phyloP scores from a whole-genome alignment of 192 early-diverging fungal species.

The Entomortierella chlamydospora region DNA sequence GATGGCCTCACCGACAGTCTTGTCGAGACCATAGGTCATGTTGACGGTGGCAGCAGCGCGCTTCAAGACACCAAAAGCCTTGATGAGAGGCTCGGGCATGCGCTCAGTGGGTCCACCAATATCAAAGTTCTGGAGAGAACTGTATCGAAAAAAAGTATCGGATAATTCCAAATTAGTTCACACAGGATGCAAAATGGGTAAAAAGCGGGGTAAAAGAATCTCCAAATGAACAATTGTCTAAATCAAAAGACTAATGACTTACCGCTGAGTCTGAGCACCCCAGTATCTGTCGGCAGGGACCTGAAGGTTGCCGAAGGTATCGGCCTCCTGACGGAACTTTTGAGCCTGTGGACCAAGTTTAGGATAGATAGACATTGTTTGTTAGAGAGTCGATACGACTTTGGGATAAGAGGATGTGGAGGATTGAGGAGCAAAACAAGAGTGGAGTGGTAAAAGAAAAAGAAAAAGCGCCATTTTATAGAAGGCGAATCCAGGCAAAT shows the following conservation, averaged over 20 bases:
- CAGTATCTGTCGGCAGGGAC: constrained; percentile 97
- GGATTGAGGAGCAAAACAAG: background rate
- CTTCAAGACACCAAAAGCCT: constrained; percentile 95
- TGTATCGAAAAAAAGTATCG: constrained; percentile 21
- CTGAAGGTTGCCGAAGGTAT: constrained; percentile 95
- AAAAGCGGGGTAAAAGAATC: constrained; percentile 7
- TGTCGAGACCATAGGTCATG: constrained; percentile 88
- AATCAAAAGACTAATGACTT: constrained; percentile 7
- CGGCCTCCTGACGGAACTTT: constrained; percentile 79
- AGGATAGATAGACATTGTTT: constrained; percentile 33
- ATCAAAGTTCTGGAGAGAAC: constrained; percentile 97
- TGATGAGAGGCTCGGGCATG: constrained; percentile 96
- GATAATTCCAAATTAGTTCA: background rate
- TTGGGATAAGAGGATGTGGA: background rate
- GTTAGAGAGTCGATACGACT: background rate
- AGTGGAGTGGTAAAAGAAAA: constrained; percentile 1
- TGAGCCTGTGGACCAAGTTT: constrained; percentile 58
- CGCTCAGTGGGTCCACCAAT: constrained; percentile 93
- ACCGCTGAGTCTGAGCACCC: constrained; percentile 97
- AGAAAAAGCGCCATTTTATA: background rate
- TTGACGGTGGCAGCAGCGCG: constrained; percentile 96
- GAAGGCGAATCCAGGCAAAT: background rate
- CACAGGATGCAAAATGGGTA: constrained; percentile 8
- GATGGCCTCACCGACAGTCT: constrained; percentile 87
- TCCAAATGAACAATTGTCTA: background rate